Evolutionary conservation across 768 basidiomycete genomes (phyloP).

Genomic region (Erythrobasidium yunnanense): DNA sequence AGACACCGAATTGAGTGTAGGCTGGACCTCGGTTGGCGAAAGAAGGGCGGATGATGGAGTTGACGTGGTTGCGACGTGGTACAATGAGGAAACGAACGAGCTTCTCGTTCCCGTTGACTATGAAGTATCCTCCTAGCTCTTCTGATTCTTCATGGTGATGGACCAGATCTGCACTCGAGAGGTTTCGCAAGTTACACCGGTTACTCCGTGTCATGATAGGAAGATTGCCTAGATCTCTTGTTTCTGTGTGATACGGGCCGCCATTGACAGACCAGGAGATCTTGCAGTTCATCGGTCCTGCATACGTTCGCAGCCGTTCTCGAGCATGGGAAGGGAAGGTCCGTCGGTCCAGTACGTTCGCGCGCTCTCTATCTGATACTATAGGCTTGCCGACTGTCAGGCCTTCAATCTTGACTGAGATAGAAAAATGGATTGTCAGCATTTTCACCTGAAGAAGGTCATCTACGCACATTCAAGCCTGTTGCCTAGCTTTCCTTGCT

Average conservation of each 20-base stretch:
- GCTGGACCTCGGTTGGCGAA: slow-evolving; percentile 87
- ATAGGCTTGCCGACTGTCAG: slow-evolving; percentile 73
- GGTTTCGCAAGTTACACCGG: slow-evolving; percentile 75
- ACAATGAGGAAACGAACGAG: slow-evolving; percentile 94
- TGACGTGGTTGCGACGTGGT: slow-evolving; percentile 88
- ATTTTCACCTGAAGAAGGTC: neutral
- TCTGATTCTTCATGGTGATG: slow-evolving; percentile 87
- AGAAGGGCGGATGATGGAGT: slow-evolving; percentile 78
- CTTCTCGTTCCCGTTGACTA: slow-evolving; percentile 97
- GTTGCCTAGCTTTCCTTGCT: slow-evolving; percentile 61
- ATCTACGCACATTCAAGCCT: slow-evolving; percentile 62
- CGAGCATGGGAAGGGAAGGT: slow-evolving; percentile 79
- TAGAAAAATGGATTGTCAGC: neutral
- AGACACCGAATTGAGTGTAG: slow-evolving; percentile 86
- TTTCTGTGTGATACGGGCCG: slow-evolving; percentile 58
- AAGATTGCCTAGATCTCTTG: slow-evolving; percentile 74
- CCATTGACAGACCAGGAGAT: slow-evolving; percentile 71
- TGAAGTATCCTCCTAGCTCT: slow-evolving; percentile 97
- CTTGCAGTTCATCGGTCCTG: slow-evolving; percentile 75
- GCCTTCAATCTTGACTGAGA: slow-evolving; percentile 80
- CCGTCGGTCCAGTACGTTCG: slow-evolving; percentile 58
- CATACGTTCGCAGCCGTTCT: slow-evolving; percentile 83
- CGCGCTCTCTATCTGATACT: slow-evolving; percentile 66
- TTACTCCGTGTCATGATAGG: slow-evolving; percentile 98
- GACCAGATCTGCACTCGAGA: slow-evolving; percentile 79